These are phyloP conservation scores for Rhododendron williamsianum DNA, from an alignment of 148 eudicot species.

Conservation along the genomic window DNA sequence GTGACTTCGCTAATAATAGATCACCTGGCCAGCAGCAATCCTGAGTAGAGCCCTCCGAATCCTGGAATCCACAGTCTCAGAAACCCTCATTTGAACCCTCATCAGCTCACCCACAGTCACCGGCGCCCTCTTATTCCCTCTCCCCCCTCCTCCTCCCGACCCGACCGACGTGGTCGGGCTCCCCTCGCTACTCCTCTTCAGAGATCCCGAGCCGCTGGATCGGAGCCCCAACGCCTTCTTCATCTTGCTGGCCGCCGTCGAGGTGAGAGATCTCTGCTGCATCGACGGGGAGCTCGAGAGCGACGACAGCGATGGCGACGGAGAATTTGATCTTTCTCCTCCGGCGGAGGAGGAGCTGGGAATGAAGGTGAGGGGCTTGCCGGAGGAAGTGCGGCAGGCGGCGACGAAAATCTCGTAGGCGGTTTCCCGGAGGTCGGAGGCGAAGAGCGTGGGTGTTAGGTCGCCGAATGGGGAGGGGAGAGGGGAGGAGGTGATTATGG, in stretches of 20 bases:
- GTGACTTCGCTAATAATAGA: background rate
- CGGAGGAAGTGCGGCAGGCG: conserved; percentile 75
- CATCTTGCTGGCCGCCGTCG: conserved; percentile 77
- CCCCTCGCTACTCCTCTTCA: conserved; percentile 30
- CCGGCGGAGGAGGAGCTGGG: conserved; percentile 12
- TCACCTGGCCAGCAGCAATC: conserved; percentile 88
- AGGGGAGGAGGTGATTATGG: conserved; percentile 31
- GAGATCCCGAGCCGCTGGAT: conserved; percentile 44
- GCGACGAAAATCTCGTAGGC: conserved; percentile 93
- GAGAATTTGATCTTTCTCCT: conserved; percentile 8
- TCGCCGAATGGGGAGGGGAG: conserved; percentile 74
- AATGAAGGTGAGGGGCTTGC: conserved; percentile 52
- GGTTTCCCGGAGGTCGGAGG: conserved; percentile 66
- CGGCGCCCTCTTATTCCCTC: conserved; percentile 30
- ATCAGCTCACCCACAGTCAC: conserved; percentile 83
- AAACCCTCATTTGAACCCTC: conserved; percentile 83
- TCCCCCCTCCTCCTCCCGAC: conserved; percentile 13
- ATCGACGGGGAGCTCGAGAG: conserved; percentile 22
- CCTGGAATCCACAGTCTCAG: conserved; percentile 69
- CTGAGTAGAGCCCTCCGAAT: conserved; percentile 76
- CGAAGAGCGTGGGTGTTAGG: conserved; percentile 58
- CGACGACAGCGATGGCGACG: conserved; percentile 19
- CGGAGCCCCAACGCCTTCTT: conserved; percentile 87
- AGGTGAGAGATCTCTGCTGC: conserved; percentile 55
- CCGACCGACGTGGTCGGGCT: conserved; percentile 22